Evolutionary conservation across 495 filamentous ascomycete species (phyloP).

Genomic region (Xylaria flabelliformis): DNA sequence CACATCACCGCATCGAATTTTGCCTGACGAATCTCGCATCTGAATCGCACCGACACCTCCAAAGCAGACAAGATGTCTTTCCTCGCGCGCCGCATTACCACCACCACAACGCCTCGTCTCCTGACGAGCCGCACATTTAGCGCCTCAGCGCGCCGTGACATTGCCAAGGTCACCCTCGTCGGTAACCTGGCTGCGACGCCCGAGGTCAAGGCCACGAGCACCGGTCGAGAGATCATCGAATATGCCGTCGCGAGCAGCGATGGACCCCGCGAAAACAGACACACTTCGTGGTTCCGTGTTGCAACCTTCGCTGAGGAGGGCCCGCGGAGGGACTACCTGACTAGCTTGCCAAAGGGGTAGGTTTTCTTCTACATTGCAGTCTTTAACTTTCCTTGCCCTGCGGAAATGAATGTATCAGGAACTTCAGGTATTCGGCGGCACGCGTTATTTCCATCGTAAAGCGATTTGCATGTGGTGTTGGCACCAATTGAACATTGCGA

Average conservation of each 20-base stretch:
- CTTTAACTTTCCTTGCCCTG: neutral
- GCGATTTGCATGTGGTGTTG: neutral
- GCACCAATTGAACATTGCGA: neutral
- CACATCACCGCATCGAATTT: neutral
- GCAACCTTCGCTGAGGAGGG: slow-evolving; percentile 66
- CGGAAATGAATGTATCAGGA: neutral
- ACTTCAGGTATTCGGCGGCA: neutral
- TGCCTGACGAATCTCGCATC: neutral
- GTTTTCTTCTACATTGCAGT: slow-evolving; percentile 35
- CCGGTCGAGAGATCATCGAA: slow-evolving; percentile 69
- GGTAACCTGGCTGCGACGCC: slow-evolving; percentile 76
- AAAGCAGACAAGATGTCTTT: slow-evolving; percentile 39
- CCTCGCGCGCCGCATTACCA: slow-evolving; percentile 48
- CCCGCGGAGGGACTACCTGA: slow-evolving; percentile 67
- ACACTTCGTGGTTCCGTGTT: slow-evolving; percentile 80
- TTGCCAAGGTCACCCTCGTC: slow-evolving; percentile 71
- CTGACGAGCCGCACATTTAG: slow-evolving; percentile 59
- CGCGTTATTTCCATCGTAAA: neutral
- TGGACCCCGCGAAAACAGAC: slow-evolving; percentile 64
- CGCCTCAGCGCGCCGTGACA: slow-evolving; percentile 60
- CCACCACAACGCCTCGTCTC: slow-evolving; percentile 42
- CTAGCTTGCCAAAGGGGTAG: slow-evolving; percentile 79
- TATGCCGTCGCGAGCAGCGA: slow-evolving; percentile 68
- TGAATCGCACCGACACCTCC: neutral
- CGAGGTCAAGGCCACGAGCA: slow-evolving; percentile 68